These are phyloP conservation scores for Suzukiozyma palmioleophila DNA, from an alignment of 1,139 yeast genomes.

Conservation along the genomic window DNA sequence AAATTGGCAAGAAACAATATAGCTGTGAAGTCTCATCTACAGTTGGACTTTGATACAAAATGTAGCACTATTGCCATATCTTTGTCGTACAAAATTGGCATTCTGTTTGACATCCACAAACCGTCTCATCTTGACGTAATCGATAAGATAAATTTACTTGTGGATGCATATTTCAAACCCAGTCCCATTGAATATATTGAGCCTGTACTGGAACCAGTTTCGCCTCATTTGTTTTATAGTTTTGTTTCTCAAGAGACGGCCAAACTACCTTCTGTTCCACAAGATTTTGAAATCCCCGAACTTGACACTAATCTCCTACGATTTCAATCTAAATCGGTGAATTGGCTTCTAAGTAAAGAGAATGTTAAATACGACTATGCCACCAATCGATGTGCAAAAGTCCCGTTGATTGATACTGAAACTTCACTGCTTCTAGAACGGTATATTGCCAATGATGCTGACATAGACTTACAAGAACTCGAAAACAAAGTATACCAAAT, in stretches of 20 bases:
- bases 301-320: constrained; percentile 46
- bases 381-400: constrained; percentile 18
- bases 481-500: constrained; percentile 14
- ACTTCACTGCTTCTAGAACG: constrained; percentile 6
- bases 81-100: constrained; percentile 7
- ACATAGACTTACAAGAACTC: constrained; percentile 7
- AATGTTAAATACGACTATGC: constrained; percentile 38
- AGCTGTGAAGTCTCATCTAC: constrained; percentile 2
- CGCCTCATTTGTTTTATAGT: constrained; percentile 30
- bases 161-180: constrained; percentile 1
- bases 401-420: constrained; percentile 14
- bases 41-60: constrained; percentile 5
- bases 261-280: constrained; percentile 15
- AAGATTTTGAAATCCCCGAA: constrained; percentile 38
- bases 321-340: constrained; percentile 61
- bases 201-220: constrained; percentile 10
- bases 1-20: constrained; percentile 6
- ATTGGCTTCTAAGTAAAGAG: constrained; percentile 63
- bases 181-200: neutral
- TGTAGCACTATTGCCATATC: constrained; percentile 6
- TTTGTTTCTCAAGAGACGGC: constrained; percentile 30
- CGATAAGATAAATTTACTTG: constrained; percentile 1
- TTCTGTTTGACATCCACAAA: constrained; percentile 6
- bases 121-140: constrained; percentile 5
- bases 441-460: neutral